Percentiles rank a stretch among this genome's conserved stretches.
phyloP scores from a whole-genome alignment of 768 basidiomycete species.

The Russula ochroleuca region DNA sequence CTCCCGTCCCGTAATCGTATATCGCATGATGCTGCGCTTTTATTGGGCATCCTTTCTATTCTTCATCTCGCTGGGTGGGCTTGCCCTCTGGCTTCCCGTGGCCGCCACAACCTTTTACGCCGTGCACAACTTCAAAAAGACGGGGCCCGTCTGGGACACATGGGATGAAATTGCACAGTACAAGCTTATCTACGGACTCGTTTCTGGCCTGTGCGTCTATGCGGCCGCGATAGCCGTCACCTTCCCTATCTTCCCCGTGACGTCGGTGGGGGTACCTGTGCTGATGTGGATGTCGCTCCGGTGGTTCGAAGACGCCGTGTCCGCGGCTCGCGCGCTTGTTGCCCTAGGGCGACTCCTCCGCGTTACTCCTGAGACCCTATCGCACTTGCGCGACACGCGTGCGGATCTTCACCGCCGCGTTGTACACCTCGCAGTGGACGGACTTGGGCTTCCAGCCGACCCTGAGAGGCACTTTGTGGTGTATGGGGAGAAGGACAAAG shows the following conservation, averaged over 20 bases:
- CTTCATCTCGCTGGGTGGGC: constrained; percentile 65
- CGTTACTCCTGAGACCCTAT: constrained; percentile 56
- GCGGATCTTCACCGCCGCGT: constrained; percentile 59
- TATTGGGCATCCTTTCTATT: constrained; percentile 60
- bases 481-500: constrained; percentile 63
- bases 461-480: constrained; percentile 63
- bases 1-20: constrained; percentile 48
- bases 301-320: constrained; percentile 82
- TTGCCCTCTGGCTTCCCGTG: constrained; percentile 78
- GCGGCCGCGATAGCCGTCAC: constrained; percentile 49
- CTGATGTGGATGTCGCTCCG: constrained; percentile 89
- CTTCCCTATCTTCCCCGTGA: constrained; percentile 56
- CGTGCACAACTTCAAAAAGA: constrained; percentile 73
- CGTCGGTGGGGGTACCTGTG: constrained; percentile 57
- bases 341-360: constrained; percentile 58
- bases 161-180: constrained; percentile 90
- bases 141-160: constrained; percentile 78
- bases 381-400: constrained; percentile 50
- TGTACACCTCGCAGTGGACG: constrained; percentile 55
- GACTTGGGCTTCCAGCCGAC: constrained; percentile 59
- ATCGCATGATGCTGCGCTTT: constrained; percentile 62
- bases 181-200: constrained; percentile 78
- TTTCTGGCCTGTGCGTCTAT: constrained; percentile 72
- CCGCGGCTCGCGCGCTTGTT: constrained; percentile 70
- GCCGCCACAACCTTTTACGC: constrained; percentile 67